Evolutionary conservation across 805 yeast species (phyloP), one percentile per base, ranked within the genome.

Genomic region (Yarrowia alimentaria): DNA sequence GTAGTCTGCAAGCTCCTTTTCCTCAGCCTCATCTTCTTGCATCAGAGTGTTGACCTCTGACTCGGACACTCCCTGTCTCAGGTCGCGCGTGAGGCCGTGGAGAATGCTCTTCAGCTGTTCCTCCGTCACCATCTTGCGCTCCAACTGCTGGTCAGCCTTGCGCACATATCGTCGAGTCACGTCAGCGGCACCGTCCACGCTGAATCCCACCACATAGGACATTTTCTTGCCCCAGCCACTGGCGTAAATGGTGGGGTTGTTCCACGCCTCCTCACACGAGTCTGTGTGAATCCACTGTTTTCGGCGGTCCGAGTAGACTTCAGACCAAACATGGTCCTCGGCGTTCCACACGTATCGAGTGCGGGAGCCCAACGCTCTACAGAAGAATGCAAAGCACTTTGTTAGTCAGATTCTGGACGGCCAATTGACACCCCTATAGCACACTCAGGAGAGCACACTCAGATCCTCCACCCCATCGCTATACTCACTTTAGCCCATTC

Each of bases 251-350:
- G 71, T 63, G 0, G 97, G 97, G 54, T 86, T 78, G 64, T 91
- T 95, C 66, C 74, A 88, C 0, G 90, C 81, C 40, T 79, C 82
- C 59, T 90, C 98, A 64, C 98, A 91, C 7, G 87, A 78, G 60
- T 90, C 98, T 12, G 85, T 69, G 64, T 91, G 98, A 14, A 90
- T 73, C 97, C 98, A 91, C 51, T 88, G 66, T 34, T 74, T 65
- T 56, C 77, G 69, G 16, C 67, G 60, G 0, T 59, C 64, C 1
- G 95, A 85, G 63, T 79, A 90, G 59, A 84, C 83, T 61, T 91
- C 98, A 60, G 94, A 84, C 98, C 98, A 91, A 3, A 87, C 97
- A 64, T 91, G 98, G 63, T 91, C 98, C 63, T 91, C 98, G 6
- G 77, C 70, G 64, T 88, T 89, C 94, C 94, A 86, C 2, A 90